Conservation (phyloP, 108 stramenopile genomes). For the Aureococcus anophagefferens region DNA sequence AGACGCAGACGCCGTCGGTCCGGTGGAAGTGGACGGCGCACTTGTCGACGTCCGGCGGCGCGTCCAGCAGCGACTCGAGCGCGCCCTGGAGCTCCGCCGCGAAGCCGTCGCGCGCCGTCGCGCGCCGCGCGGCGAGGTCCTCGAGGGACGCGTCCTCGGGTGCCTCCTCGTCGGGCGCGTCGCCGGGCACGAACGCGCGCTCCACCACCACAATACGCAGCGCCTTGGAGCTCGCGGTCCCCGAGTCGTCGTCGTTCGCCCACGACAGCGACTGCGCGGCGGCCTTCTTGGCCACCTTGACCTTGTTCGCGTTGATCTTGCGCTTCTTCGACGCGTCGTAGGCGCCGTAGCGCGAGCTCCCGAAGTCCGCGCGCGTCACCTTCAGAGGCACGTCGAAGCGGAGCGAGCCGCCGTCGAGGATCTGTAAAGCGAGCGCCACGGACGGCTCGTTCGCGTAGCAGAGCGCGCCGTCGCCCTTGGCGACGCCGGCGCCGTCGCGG, state of each 20-base stretch:
- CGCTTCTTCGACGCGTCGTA: constrained; percentile 4
- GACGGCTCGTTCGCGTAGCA: constrained; percentile 32
- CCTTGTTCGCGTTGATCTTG: neutral
- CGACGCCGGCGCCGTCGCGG: constrained; percentile 21
- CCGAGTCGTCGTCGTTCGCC: constrained; percentile 34
- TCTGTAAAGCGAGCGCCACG: constrained; percentile 34
- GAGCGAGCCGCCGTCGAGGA: constrained; percentile 30
- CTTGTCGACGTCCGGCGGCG: neutral
- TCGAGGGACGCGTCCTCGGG: no score
- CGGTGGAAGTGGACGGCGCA: neutral
- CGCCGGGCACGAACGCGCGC: constrained; percentile 22
- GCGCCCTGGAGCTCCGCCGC: neutral
- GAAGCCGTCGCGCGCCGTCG: neutral
- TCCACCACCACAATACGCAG: constrained; percentile 37
- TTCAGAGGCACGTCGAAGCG: constrained; percentile 15
- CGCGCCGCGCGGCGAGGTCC: neutral
- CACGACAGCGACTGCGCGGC: constrained; percentile 28
- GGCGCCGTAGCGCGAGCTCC: neutral
- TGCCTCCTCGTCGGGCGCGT: constrained; percentile 21
- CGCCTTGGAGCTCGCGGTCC: constrained; percentile 16
- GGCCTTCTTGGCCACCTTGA: constrained; percentile 29
- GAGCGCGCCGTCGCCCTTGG: constrained; percentile 38
- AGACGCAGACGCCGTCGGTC: neutral
- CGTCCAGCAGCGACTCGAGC: neutral
- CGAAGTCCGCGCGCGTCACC: constrained; percentile 25